These are phyloP conservation scores for Termitomyces sp. DNA, from an alignment of 768 basidiomycete genomes.

Conservation along the genomic window DNA sequence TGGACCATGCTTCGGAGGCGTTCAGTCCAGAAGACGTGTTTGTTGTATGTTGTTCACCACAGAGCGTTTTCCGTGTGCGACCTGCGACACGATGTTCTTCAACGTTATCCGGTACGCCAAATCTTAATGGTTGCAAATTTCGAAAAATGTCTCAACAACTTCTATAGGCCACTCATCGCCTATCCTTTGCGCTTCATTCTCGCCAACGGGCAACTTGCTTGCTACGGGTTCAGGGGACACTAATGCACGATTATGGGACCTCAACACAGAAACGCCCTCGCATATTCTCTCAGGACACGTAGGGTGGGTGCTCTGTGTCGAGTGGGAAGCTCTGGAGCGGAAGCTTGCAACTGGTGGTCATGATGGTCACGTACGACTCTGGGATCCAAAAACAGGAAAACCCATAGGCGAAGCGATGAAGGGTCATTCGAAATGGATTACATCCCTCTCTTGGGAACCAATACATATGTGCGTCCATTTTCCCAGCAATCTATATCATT, in stretches of 20 bases:
- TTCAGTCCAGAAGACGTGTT: slow-evolving; percentile 88
- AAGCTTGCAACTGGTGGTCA: slow-evolving; percentile 92
- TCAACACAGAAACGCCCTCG: slow-evolving; percentile 89
- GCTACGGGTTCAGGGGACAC: slow-evolving; percentile 96
- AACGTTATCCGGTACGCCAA: slow-evolving; percentile 69
- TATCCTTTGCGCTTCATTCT: slow-evolving; percentile 93
- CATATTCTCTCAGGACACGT: slow-evolving; percentile 85
- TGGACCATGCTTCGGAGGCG: slow-evolving; percentile 64
- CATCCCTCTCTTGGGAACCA: slow-evolving; percentile 93
- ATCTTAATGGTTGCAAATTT: background rate
- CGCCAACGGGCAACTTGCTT: slow-evolving; percentile 85
- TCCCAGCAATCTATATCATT: background rate
- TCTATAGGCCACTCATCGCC: slow-evolving; percentile 81
- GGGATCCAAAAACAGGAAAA: slow-evolving; percentile 93
- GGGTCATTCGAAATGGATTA: slow-evolving; percentile 97
- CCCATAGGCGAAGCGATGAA: slow-evolving; percentile 84
- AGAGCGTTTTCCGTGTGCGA: slow-evolving; percentile 92
- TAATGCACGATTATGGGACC: slow-evolving; percentile 90
- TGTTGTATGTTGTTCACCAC: slow-evolving; percentile 86
- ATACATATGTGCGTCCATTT: slow-evolving; percentile 65
- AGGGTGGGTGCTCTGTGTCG: slow-evolving; percentile 94
- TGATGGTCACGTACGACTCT: slow-evolving; percentile 89
- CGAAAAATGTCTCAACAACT: background rate
- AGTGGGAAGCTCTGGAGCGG: slow-evolving; percentile 94
- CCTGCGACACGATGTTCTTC: slow-evolving; percentile 94